phyloP scores from a whole-genome alignment of 2,329 filamentous ascomycete genomes.

The Xylaria sp. region DNA sequence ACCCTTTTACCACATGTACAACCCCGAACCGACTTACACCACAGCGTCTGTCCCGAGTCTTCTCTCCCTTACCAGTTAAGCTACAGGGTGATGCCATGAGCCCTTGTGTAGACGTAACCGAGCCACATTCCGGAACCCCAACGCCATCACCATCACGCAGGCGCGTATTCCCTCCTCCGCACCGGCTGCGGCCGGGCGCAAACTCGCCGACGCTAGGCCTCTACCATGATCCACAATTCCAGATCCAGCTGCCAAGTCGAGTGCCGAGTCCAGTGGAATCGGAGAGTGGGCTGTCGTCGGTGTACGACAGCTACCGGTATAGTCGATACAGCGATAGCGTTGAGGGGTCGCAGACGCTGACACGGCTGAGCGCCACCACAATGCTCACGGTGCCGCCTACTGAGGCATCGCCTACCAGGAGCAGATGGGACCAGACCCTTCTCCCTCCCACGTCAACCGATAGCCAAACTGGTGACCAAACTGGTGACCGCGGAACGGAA shows the following conservation, averaged over 20 bases:
- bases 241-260: slow-evolving; percentile 37
- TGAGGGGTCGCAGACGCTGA: slow-evolving; percentile 26
- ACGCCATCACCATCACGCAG: slow-evolving; percentile 39
- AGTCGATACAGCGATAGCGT: slow-evolving; percentile 28
- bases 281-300: slow-evolving; percentile 46
- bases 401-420: slow-evolving; percentile 12
- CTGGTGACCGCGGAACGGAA: background rate
- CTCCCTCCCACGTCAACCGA: background rate
- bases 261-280: slow-evolving; percentile 36
- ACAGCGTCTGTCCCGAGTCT: slow-evolving; percentile 44
- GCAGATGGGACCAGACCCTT: slow-evolving; percentile 15
- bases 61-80: slow-evolving; percentile 43
- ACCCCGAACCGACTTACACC: slow-evolving; percentile 34
- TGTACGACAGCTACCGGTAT: slow-evolving; percentile 47
- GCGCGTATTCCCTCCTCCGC: slow-evolving; percentile 40
- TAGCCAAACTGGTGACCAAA: background rate
- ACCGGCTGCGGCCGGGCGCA: slow-evolving; percentile 37
- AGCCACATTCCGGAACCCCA: slow-evolving; percentile 27
- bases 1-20: slow-evolving; percentile 41
- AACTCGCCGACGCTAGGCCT: slow-evolving; percentile 42
- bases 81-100: slow-evolving; percentile 14
- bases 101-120: background rate
- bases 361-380: slow-evolving; percentile 31
- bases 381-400: slow-evolving; percentile 31
- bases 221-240: slow-evolving; percentile 13